A percentile compares a stretch with the other conserved stretches of the same genome.
Conservation (phyloP, 139 green algal genomes). For the Dunaliella primolecta region DNA sequence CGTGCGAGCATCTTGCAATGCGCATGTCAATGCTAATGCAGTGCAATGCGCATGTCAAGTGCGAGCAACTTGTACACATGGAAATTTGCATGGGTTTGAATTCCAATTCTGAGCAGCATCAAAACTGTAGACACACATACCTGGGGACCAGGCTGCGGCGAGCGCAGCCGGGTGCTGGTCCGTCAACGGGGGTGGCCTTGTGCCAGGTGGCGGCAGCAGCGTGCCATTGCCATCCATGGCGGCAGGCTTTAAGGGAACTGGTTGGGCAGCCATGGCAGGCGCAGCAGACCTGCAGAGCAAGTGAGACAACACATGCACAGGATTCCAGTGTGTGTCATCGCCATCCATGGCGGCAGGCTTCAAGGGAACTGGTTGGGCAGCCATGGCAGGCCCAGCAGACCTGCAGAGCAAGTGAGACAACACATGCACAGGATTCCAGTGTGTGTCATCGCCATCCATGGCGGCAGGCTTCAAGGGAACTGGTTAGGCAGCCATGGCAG, state of each 20-base stretch:
- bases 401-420: neutral
- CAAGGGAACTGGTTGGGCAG: conserved; percentile 16
- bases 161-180: neutral
- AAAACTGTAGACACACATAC: conserved; percentile 5
- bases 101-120: no score
- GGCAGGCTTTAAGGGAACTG: neutral
- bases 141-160: conserved; percentile 12
- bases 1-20: no score
- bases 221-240: neutral
- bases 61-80: no score
- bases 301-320: neutral
- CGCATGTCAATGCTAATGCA: no score
- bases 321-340: neutral
- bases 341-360: neutral
- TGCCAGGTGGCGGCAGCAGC: neutral
- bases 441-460: neutral
- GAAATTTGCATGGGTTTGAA: no score
- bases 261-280: conserved; percentile 14
- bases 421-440: neutral
- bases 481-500: conserved; percentile 12
- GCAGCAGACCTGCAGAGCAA: neutral
- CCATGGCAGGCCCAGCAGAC: neutral
- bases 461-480: neutral
- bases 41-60: no score
- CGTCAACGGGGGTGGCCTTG: neutral